Base-by-base conservation (phyloP, 2,329 filamentous ascomycete species). In the Sarocladium brachiariae region DNA sequence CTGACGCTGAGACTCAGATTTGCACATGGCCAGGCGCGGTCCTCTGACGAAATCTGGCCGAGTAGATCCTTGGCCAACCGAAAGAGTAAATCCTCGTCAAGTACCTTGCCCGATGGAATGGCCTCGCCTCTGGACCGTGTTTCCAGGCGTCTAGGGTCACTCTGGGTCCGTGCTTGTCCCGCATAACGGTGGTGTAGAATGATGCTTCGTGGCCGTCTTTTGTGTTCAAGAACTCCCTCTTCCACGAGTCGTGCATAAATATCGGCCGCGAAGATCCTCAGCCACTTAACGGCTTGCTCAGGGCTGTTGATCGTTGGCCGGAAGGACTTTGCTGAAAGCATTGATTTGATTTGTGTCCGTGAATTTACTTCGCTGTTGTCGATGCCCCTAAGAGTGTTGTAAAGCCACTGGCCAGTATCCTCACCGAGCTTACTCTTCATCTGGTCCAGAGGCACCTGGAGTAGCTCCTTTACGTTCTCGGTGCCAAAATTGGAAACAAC, bases 311-410 rank as follows among this genome's bases (percentile, higher is more conserved):
- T 92, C 51, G 78, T 82, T 0, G 93, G 93, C 23, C 88, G 78
- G 61, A 99, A 99, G 0, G 90, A 95, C 64, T 99, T 99, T 18
- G 93, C 91, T 1, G 90, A 96, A 13, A 97, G 75, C 91, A 99
- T 97, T 14, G 87, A 93, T 65, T 97, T 96, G 71, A 96, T 96
- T 61, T 93, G 88, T 1, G 90, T 96, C 49, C 92, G 78, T 24
- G 89, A 80, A 61, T 89, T 96, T 57, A 99, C 89, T 66, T 96
- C 91, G 59, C 86, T 93, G 47, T 75, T 73, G 65, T 99, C 93
- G 54, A 91, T 81, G 1, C 93, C 93, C 10, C 93, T 82, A 50
- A 97, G 85, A 10, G 85, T 86, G 50, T 86, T 82, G 68, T 95
- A 86, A 10, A 97, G 74, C 90, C 91, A 96, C 3, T 77, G 74